Base-by-base conservation (phyloP, 2,329 filamentous ascomycete species). In the Fusarium sp. region DNA sequence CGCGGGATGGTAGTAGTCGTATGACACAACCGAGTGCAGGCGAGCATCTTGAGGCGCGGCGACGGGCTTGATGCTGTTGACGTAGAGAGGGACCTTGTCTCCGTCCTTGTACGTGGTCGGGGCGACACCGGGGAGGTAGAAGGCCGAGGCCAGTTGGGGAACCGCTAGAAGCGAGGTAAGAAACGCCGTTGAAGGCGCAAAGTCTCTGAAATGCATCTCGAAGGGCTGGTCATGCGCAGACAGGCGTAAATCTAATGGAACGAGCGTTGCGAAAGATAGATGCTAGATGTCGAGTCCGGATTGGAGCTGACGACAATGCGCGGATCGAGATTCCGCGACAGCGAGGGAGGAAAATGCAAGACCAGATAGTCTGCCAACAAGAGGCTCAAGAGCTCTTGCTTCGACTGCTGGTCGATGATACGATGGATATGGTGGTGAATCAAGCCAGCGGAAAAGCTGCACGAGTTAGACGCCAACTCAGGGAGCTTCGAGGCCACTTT, bases 121-220 rank as follows among this genome's bases (percentile, higher is more conserved):
- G 75, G 96, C 95, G 78, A 98, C 95, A 77, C 97, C 97, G 40
- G 96, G 97, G 45, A 99, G 93, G 85, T 99, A 99, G 86, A 98
- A 99, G 65, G 95, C 94, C 3, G 91, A 88, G 16, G 87, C 84
- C 38, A 91, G 81, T 71, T 89, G 86, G 27, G 90, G 88, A 31
- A 86, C 80, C 56, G 85, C 83, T 40, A 91, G 80, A 56, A 91
- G 80, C 29, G 88, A 83, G 54, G 85, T 82, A 25, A 89, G 79
- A 61, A 90, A 84, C 81, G 87, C 86, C 81, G 56, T 71, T 27
- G 86, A 83, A 27, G 86, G 85, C 86, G 85, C 84, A 74, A 83
- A 78, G 64, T 84, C 82, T 80, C 80, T 83, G 72, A 86, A 77
- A 70, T 85, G 83, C 88, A 90, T 90, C 66, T 82, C 71, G 52